Base-by-base conservation (phyloP, 2,329 filamentous ascomycete genomes). In the Aspergillus chevalieri region DNA sequence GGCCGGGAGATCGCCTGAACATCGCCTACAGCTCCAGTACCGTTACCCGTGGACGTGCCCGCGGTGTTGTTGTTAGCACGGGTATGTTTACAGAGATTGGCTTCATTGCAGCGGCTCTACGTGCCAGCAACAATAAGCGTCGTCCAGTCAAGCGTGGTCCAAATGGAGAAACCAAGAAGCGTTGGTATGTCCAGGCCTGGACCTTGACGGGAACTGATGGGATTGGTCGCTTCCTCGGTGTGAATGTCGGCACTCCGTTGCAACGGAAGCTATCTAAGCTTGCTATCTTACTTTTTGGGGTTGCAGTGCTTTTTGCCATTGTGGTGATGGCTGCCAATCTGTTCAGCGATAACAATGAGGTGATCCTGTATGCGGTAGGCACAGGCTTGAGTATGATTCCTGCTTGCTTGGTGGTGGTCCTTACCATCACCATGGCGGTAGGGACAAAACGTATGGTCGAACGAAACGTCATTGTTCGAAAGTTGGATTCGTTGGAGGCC, bases 221-320 rank as follows among this genome's bases (percentile, higher is more conserved):
- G 5, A 66, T 84, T 50, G 82, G 81, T 3, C 74, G 77, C 33
- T 85, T 88, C 61, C 73, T 87, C 6, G 84, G 85, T 46, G 77
- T 87, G 51, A 84, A 80, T 47, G 78, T 85, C 12, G 85, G 85
- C 43, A 87, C 85, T 9, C 85, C 85, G 2, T 74, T 88, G 15
- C 83, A 87, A 65, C 78, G 79, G 57, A 86, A 85, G 60, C 74
- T 88, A 14, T 85, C 83, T 44, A 80, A 81, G 63, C 76, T 88
- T 45, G 85, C 85, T 19, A 73, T 87, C 15, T 64, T 85, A 2
- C 77, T 87, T 1, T 87, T 88, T 60, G 76, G 74, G 28, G 78
- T 86, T 46, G 85, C 85, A 2, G 78, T 88, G 12, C 59, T 87
- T 22, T 85, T 84, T 53, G 84, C 84, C 7, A 79, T 88, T 55